Base-by-base conservation (phyloP, 768 basidiomycete species). In the Cystoderma amianthinum region DNA sequence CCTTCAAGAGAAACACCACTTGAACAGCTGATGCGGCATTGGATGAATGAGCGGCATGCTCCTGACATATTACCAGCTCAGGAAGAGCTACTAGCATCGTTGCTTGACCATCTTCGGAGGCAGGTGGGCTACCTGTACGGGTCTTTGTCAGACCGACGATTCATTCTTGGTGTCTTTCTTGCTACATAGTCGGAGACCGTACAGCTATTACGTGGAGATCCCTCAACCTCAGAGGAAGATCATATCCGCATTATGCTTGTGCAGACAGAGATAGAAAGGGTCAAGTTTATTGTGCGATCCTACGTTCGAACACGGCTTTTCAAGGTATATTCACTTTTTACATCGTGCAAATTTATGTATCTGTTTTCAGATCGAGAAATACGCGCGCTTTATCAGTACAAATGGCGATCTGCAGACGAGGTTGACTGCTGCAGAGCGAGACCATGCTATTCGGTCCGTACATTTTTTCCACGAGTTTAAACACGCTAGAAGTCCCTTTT, bases 221-320 rank as follows among this genome's bases (percentile, higher is more conserved):
- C 89, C 0, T 75, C 79, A 25, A 83, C 88, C 2, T 89, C 85
- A 1, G 91, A 95, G 53, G 91, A 95, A 46, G 93, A 97, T 48
- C 92, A 97, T 53, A 86, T 93, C 45, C 72, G 90, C 49, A 87
- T 95, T 23, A 84, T 91, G 71, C 82, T 97, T 40, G 93, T 89
- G 0, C 90, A 94, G 62, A 94, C 90, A 0, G 93, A 97, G 61
- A 78, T 95, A 50, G 93, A 97, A 57, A 79, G 94, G 32, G 88
- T 91, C 51, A 94, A 92, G 61, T 97, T 92, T 55, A 77, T 95
- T 42, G 79, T 96, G 18, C 67, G 93, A 43, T 89, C 90, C 1
- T 97, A 95, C 58, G 74, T 95, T 3, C 76, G 94, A 17, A 89
- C 86, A 20, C 71, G 93, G 44, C 59, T 95, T 39, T 81, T 74